These are phyloP conservation scores for Penicillium sumatraense DNA, from an alignment of 2,329 filamentous ascomycete genomes.

Conservation along the genomic window DNA sequence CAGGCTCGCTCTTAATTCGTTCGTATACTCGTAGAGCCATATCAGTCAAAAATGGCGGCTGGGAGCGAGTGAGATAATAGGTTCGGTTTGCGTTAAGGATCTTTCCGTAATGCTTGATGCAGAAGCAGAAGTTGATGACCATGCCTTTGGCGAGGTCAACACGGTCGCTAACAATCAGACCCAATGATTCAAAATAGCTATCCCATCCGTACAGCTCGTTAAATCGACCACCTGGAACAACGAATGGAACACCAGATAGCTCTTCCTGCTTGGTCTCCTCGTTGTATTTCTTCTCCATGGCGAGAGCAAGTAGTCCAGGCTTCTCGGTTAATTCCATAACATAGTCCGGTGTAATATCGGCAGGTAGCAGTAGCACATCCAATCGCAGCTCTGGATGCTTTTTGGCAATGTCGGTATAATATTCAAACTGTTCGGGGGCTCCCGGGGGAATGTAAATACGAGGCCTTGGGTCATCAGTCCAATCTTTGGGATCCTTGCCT, in stretches of 20 bases:
- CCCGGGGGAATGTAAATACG: slow-evolving; percentile 88
- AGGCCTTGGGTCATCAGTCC: slow-evolving; percentile 85
- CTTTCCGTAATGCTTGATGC: slow-evolving; percentile 97
- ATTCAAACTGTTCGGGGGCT: slow-evolving; percentile 84
- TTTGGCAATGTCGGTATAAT: slow-evolving; percentile 80
- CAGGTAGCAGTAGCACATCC: slow-evolving; percentile 78
- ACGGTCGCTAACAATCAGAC: slow-evolving; percentile 82
- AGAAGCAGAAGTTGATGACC: slow-evolving; percentile 97
- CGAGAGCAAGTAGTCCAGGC: slow-evolving; percentile 86
- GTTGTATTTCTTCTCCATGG: slow-evolving; percentile 77
- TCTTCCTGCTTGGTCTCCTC: slow-evolving; percentile 70
- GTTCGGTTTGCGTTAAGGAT: slow-evolving; percentile 96
- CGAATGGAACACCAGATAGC: slow-evolving; percentile 82
- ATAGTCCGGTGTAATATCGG: slow-evolving; percentile 76
- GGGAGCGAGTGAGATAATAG: slow-evolving; percentile 92
- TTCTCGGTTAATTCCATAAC: slow-evolving; percentile 83
- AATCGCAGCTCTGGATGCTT: slow-evolving; percentile 82
- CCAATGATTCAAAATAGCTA: slow-evolving; percentile 96
- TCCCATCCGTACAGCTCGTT: slow-evolving; percentile 99
- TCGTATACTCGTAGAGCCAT: slow-evolving; percentile 96
- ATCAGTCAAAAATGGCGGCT: slow-evolving; percentile 95
- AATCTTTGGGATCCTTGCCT: slow-evolving; percentile 90
- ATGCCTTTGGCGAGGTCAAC: slow-evolving; percentile 89
- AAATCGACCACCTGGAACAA: slow-evolving; percentile 96
- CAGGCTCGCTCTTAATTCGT: slow-evolving; percentile 84